Percentiles rank a stretch among this genome's conserved stretches.
These are phyloP conservation scores for Phytophthora pini DNA, from an alignment of 352 stramenopile genomes.

Conservation along the genomic window DNA sequence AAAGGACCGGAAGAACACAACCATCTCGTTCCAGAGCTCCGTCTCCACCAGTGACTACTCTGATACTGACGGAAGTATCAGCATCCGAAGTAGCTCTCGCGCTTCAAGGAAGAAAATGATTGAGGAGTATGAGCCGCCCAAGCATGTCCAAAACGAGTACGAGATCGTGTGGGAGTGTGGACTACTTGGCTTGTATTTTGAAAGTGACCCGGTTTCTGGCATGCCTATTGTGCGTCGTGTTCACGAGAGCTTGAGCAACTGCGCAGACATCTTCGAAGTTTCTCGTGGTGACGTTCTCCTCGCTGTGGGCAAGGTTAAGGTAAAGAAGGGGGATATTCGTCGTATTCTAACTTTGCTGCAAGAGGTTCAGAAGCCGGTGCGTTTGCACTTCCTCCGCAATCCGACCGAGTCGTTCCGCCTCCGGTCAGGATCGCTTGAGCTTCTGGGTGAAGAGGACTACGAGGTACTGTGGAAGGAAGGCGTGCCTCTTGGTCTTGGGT, in stretches of 20 bases:
- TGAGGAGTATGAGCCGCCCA: slow-evolving; percentile 66
- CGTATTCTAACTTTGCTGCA: slow-evolving; percentile 78
- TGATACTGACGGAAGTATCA: slow-evolving; percentile 54
- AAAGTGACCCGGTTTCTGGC: slow-evolving; percentile 77
- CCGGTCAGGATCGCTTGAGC: slow-evolving; percentile 70
- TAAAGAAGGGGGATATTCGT: slow-evolving; percentile 85
- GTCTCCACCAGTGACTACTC: slow-evolving; percentile 70
- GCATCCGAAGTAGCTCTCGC: slow-evolving; percentile 52
- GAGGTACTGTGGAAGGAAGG: slow-evolving; percentile 88
- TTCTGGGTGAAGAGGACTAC: slow-evolving; percentile 87
- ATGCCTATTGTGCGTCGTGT: slow-evolving; percentile 90
- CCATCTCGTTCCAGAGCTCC: slow-evolving; percentile 60
- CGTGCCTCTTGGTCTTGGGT: slow-evolving; percentile 83
- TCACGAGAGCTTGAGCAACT: slow-evolving; percentile 88
- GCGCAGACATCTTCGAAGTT: slow-evolving; percentile 86
- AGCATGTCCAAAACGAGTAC: slow-evolving; percentile 81
- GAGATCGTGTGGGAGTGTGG: slow-evolving; percentile 90
- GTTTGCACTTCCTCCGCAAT: slow-evolving; percentile 76
- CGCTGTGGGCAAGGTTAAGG: slow-evolving; percentile 74
- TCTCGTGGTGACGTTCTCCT: slow-evolving; percentile 81
- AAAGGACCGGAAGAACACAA: slow-evolving; percentile 57
- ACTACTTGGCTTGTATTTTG: slow-evolving; percentile 85
- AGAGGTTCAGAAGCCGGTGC: slow-evolving; percentile 85
- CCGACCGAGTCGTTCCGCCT: slow-evolving; percentile 74
- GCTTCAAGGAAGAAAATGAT: slow-evolving; percentile 68